phyloP scores from a whole-genome alignment of 1,284 basidiomycete genomes.

The Anthracocystis panici-leucophaei region DNA sequence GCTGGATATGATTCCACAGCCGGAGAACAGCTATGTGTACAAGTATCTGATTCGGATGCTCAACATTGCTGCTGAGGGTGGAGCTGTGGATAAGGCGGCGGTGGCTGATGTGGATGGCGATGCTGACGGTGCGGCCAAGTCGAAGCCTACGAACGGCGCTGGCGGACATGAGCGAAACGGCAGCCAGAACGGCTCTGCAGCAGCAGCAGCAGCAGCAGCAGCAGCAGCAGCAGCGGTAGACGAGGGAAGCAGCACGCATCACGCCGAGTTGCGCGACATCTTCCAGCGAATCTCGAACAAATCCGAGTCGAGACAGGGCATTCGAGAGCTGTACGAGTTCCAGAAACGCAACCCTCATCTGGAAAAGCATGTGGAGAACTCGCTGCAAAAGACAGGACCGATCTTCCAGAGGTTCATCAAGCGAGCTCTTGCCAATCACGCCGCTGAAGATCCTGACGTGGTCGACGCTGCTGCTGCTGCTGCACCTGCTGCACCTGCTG shows the following conservation, averaged over 20 bases:
- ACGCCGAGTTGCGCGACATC: slow-evolving; percentile 82
- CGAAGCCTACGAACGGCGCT: slow-evolving; percentile 18
- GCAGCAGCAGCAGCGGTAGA: slow-evolving; percentile 69
- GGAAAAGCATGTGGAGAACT: slow-evolving; percentile 78
- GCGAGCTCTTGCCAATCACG: slow-evolving; percentile 73
- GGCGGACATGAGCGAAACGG: slow-evolving; percentile 73
- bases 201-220: slow-evolving; percentile 7
- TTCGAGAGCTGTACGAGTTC: slow-evolving; percentile 95
- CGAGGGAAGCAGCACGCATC: slow-evolving; percentile 75
- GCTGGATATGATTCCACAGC: slow-evolving; percentile 60
- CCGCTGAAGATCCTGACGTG: slow-evolving; percentile 83
- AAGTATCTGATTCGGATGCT: slow-evolving; percentile 63
- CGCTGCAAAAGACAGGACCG: slow-evolving; percentile 70
- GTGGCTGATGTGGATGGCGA: slow-evolving; percentile 73
- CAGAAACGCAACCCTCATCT: slow-evolving; percentile 91
- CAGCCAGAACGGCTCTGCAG: slow-evolving; percentile 70
- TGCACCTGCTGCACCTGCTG: neutral
- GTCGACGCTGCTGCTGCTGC: slow-evolving; percentile 6
- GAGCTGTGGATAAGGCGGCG: slow-evolving; percentile 31
- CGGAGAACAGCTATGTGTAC: slow-evolving; percentile 66
- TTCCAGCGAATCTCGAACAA: slow-evolving; percentile 87
- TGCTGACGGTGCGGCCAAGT: slow-evolving; percentile 71
- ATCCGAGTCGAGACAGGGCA: slow-evolving; percentile 85
- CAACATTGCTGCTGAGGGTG: slow-evolving; percentile 47
- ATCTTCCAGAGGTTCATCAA: slow-evolving; percentile 72